Percentiles rank a stretch among this genome's conserved stretches.
These are phyloP conservation scores for Trypanosoma mega DNA, from an alignment of 208 protist genomes.

Conservation along the genomic window DNA sequence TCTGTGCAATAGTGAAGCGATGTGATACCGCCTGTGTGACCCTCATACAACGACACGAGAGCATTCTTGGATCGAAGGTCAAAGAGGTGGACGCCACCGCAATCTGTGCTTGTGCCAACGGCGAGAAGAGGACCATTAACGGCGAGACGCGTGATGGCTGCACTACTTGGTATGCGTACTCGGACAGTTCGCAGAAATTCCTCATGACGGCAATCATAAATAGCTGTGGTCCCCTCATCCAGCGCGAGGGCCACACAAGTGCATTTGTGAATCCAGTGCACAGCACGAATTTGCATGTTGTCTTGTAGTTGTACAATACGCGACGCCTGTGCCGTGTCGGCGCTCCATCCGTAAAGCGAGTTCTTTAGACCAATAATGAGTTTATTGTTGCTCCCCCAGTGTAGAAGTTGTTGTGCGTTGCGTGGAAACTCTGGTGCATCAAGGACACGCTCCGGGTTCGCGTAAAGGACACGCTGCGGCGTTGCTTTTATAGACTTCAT, in stretches of 20 bases:
- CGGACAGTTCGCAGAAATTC: constrained; percentile 68
- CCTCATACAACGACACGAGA: constrained; percentile 58
- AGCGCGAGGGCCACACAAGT: constrained; percentile 66
- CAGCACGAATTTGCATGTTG: constrained; percentile 40
- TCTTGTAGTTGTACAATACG: constrained; percentile 63
- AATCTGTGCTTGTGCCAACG: constrained; percentile 39
- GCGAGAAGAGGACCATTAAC: constrained; percentile 74
- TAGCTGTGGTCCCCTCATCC: constrained; percentile 54
- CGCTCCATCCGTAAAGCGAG: constrained; percentile 72
- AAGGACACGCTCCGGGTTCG: constrained; percentile 74
- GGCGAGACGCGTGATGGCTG: constrained; percentile 51
- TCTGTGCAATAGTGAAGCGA: constrained; percentile 67
- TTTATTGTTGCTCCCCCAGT: constrained; percentile 86
- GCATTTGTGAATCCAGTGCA: constrained; percentile 82
- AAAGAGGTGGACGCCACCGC: constrained; percentile 52
- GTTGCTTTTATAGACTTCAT: constrained; percentile 11
- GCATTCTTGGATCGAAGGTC: constrained; percentile 78
- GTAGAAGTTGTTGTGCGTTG: constrained; percentile 57
- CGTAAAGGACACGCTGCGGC: constrained; percentile 45
- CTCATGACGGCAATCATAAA: constrained; percentile 66
- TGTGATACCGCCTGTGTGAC: constrained; percentile 44
- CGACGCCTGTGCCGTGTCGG: constrained; percentile 44
- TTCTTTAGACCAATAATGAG: constrained; percentile 78
- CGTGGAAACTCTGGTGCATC: constrained; percentile 76
- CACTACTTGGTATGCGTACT: constrained; percentile 26